Base-by-base conservation (phyloP, 805 yeast species). In the Saccharomyces kudriavzevii region DNA sequence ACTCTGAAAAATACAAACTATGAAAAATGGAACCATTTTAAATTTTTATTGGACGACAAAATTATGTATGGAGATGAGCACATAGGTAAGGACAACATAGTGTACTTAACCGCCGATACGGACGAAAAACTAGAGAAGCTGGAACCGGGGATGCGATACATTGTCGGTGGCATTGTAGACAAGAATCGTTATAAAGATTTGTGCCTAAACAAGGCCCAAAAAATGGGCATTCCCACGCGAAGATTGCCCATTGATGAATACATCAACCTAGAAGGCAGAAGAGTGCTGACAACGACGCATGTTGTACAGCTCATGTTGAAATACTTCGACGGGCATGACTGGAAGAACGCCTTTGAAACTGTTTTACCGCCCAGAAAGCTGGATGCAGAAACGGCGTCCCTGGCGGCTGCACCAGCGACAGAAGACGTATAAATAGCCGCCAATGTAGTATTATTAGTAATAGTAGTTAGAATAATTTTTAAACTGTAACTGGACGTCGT, bases 81-180 rank as follows among this genome's bases (percentile, higher is more conserved):
- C 60, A 55, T 71, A 56, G 75, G 74, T 40, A 61, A 66, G 47
- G 60, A 72, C 1, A 77, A 78, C 40, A 74, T 72, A 45, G 77
- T 89, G 0, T 92, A 94, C 63, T 71, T 92, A 40, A 84, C 96
- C 0, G 95, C 97, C 0, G 99, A 92, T 62, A 85, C 97, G 0
- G 87, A 84, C 8, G 86, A 85, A 6, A 80, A 75, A 24, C 62
- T 94, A 35, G 81, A 78, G 10, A 79, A 74, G 26, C 73, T 92
- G 52, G 82, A 84, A 56, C 80, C 82, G 4, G 87, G 85, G 2
- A 74, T 77, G 66, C 87, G 95, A 0, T 92, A 92, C 61, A 81
- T 92, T 46, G 83, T 92, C 49, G 99, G 99, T 9, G 99, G 98
- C 0, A 92, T 92, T 53, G 98, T 92, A 2, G 99, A 92, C 68